These are phyloP conservation scores for Tetradesmus obliquus DNA, from an alignment of 139 green algal genomes.

Conservation along the genomic window DNA sequence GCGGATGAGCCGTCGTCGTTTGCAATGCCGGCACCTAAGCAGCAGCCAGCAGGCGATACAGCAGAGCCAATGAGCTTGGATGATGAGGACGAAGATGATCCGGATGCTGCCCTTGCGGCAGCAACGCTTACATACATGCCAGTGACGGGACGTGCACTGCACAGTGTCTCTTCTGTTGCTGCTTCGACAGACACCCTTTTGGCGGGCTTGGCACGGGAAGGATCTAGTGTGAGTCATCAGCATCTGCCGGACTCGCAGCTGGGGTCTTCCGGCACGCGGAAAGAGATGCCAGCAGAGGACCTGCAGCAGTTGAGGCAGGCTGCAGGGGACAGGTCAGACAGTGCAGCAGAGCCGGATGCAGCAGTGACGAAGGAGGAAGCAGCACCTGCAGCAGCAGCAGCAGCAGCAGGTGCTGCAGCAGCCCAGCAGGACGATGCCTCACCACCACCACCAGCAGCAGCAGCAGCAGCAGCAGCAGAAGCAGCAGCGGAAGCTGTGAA, in stretches of 20 bases:
- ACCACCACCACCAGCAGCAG: neutral
- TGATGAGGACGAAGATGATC: neutral
- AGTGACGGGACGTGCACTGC: neutral
- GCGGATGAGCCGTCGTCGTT: neutral
- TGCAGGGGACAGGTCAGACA: neutral
- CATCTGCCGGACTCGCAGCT: neutral
- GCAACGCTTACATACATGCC: neutral
- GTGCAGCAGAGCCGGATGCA: neutral
- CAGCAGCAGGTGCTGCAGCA: neutral
- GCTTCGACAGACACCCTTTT: neutral
- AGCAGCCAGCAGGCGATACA: neutral
- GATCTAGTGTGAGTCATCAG: neutral
- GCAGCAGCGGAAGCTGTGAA: neutral
- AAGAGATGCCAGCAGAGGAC: neutral
- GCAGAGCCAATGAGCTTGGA: neutral
- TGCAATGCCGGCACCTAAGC: neutral
- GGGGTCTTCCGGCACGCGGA: neutral
- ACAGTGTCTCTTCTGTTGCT: neutral
- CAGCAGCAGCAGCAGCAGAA: neutral
- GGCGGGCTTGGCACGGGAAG: neutral
- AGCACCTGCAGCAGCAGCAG: neutral
- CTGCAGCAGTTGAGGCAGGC: neutral
- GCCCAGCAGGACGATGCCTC: neutral
- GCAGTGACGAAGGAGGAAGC: no score
- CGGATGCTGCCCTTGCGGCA: neutral